Evolutionary conservation across 2,329 filamentous ascomycete species (phyloP).

Genomic region (Aspergillus sojae): DNA sequence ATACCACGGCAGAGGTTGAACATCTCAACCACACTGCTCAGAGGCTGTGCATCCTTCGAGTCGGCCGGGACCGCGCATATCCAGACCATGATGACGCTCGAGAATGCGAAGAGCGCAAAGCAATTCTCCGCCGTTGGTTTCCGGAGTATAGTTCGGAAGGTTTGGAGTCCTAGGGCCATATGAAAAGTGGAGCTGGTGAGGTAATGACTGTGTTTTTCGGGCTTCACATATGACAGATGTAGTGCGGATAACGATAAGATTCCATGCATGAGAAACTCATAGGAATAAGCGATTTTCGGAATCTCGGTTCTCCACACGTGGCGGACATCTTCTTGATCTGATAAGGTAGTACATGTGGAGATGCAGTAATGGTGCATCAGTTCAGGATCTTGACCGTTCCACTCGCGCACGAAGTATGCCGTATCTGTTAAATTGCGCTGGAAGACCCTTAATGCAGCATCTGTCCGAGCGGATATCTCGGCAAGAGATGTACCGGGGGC

Average conservation of each 20-base stretch:
- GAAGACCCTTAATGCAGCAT: not conserved
- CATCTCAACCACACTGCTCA: slow-evolving; percentile 1
- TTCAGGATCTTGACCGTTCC: slow-evolving; percentile 28
- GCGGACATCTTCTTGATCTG: slow-evolving; percentile 19
- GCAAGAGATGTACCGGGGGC: not conserved
- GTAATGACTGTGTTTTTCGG: slow-evolving; percentile 17
- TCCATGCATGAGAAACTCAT: slow-evolving; percentile 36
- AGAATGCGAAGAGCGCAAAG: not conserved
- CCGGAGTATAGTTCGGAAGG: slow-evolving; percentile 3
- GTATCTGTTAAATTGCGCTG: slow-evolving; percentile 13
- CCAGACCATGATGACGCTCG: not conserved
- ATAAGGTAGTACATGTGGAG: slow-evolving; percentile 28
- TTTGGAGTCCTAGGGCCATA: slow-evolving; percentile 16
- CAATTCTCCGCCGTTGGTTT: not conserved
- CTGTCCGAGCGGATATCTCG: not conserved
- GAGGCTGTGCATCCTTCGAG: not conserved
- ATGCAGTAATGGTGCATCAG: slow-evolving; percentile 48
- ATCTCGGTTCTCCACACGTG: slow-evolving; percentile 34
- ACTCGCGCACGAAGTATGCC: slow-evolving; percentile 10
- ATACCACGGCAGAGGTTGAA: slow-evolving; percentile 6
- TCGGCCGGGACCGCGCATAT: not conserved
- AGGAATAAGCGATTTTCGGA: slow-evolving; percentile 33
- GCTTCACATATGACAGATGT: slow-evolving; percentile 24
- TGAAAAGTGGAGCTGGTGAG: slow-evolving; percentile 17
- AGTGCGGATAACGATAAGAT: slow-evolving; percentile 35